Conservation (phyloP, 306 rosid genomes). For the Inga oerstediana region DNA sequence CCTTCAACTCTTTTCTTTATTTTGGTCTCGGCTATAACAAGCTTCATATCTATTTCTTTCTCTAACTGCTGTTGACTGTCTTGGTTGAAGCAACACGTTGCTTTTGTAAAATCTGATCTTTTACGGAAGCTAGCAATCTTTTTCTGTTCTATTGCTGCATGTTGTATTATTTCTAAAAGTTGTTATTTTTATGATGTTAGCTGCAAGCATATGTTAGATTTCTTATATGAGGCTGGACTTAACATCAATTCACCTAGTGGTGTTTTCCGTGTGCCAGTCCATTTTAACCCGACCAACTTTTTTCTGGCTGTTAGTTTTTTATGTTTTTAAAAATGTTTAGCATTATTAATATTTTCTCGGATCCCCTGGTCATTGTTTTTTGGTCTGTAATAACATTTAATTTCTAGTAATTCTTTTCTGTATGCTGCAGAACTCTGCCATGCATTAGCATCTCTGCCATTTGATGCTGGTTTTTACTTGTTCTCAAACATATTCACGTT, state of each 20-base stretch:
- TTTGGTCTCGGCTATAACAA: neutral
- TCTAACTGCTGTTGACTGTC: neutral
- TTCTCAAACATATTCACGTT: slow-evolving; percentile 14
- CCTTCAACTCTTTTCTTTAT: neutral
- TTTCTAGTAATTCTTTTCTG: neutral
- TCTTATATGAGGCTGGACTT: neutral
- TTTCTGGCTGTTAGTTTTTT: slow-evolving; percentile 5
- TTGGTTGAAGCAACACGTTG: neutral
- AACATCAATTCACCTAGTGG: neutral
- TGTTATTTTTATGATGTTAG: neutral
- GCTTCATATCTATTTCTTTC: slow-evolving; percentile 3
- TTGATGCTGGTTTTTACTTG: slow-evolving; percentile 18
- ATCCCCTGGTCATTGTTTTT: neutral
- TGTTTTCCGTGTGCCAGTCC: neutral
- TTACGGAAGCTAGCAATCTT: neutral
- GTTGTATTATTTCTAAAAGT: neutral
- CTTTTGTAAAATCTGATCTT: neutral
- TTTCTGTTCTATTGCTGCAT: slow-evolving; percentile 4
- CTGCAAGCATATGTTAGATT: neutral
- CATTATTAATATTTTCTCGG: slow-evolving; percentile 13
- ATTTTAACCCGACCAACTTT: neutral
- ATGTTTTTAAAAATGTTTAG: neutral
- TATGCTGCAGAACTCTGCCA: neutral
- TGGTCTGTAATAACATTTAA: neutral
- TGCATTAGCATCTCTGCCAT: slow-evolving; percentile 18